Conservation (phyloP, 2,329 filamentous ascomycete species). For the Epichloe elymi region DNA sequence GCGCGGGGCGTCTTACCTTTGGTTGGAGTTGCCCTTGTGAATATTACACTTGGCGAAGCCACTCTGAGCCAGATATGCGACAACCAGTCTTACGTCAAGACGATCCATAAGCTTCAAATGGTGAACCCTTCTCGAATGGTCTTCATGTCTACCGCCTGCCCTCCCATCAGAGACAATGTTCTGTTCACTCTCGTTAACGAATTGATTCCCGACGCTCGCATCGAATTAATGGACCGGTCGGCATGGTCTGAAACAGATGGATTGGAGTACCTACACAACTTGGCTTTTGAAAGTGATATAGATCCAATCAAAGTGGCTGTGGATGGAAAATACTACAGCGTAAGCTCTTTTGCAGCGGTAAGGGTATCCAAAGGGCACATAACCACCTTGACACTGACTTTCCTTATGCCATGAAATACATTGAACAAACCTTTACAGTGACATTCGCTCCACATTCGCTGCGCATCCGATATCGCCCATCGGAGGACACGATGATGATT, state of each 20-base stretch:
- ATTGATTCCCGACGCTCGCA: slow-evolving; percentile 18
- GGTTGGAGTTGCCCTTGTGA: slow-evolving; percentile 77
- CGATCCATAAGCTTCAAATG: slow-evolving; percentile 73
- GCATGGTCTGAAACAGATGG: slow-evolving; percentile 75
- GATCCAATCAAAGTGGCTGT: slow-evolving; percentile 70
- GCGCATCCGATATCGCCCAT: slow-evolving; percentile 77
- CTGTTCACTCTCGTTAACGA: slow-evolving; percentile 63
- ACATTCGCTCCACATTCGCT: slow-evolving; percentile 28
- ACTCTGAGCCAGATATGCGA: slow-evolving; percentile 86
- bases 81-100: slow-evolving; percentile 81
- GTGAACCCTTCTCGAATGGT: slow-evolving; percentile 70
- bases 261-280: slow-evolving; percentile 60
- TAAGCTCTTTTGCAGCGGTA: slow-evolving; percentile 77
- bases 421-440: slow-evolving; percentile 55
- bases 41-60: slow-evolving; percentile 71
- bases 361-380: slow-evolving; percentile 16
- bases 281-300: slow-evolving; percentile 71
- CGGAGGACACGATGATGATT: slow-evolving; percentile 91
- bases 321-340: slow-evolving; percentile 73
- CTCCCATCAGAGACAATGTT: slow-evolving; percentile 55
- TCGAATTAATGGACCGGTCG: slow-evolving; percentile 51
- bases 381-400: slow-evolving; percentile 7
- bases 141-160: slow-evolving; percentile 56
- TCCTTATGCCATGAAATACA: slow-evolving; percentile 61
- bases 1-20: slow-evolving; percentile 76